A percentile compares a stretch with the other conserved stretches of the same genome.
Evolutionary conservation across 805 yeast genomes (phyloP).

Genomic region (Cyberlindnera xishuangbannaensis): DNA sequence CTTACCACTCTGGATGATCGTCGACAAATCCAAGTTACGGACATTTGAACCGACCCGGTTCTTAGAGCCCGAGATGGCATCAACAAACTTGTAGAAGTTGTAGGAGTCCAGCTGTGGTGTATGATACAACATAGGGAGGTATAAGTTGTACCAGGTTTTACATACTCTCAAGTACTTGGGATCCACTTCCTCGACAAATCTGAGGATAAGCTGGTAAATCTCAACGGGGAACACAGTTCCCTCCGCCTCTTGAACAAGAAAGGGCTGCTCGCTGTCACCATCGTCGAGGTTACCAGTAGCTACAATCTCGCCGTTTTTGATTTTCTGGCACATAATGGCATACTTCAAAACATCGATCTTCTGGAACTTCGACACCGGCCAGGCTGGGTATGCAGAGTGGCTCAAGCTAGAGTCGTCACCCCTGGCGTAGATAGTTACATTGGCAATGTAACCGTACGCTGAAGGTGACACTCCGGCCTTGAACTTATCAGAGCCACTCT

Average conservation of each 20-base stretch:
- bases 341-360: constrained; percentile 39
- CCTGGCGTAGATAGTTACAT: too few species aligned
- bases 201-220: constrained; percentile 25
- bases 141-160: constrained; percentile 51
- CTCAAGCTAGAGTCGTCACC: too few species aligned
- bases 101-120: constrained; percentile 57
- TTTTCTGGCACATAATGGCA: constrained; percentile 26
- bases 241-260: constrained; percentile 1
- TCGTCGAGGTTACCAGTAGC: constrained; percentile 11
- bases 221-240: constrained; percentile 24
- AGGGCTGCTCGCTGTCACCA: too few species aligned
- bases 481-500: constrained; percentile 3
- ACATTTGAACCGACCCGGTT: constrained; percentile 53
- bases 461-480: too few species aligned
- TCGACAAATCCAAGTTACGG: constrained; percentile 61
- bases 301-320: constrained; percentile 12
- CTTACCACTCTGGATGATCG: constrained; percentile 84
- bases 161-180: constrained; percentile 55
- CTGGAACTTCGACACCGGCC: constrained; percentile 48
- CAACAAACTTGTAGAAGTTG: constrained; percentile 72
- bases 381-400: constrained; percentile 14
- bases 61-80: constrained; percentile 48
- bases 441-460: too few species aligned
- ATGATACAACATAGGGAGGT: constrained; percentile 60
- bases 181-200: constrained; percentile 29